Evolutionary conservation across 1,284 basidiomycete genomes (phyloP).

Genomic region (Anthracocystis panici-leucophaei): DNA sequence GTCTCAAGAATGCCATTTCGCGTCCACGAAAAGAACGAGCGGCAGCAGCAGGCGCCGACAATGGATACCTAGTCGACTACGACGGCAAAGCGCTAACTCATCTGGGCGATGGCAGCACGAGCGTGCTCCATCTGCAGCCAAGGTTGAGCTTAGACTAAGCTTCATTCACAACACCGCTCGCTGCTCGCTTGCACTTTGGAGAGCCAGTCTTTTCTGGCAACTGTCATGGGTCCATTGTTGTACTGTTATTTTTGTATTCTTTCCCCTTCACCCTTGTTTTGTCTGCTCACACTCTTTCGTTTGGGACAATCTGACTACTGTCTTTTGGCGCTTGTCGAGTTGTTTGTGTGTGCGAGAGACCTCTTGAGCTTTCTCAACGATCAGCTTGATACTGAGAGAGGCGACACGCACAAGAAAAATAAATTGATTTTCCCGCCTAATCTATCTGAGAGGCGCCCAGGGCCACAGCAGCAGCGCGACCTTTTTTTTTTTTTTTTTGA

Average conservation of each 20-base stretch:
- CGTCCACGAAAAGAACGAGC: constrained; percentile 40
- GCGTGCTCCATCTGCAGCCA: constrained; percentile 52
- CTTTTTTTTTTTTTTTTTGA: too few relatives aligned
- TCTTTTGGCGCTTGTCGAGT: neutral
- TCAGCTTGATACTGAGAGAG: too few relatives aligned
- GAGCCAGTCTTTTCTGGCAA: neutral
- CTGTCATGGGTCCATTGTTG: constrained; percentile 26
- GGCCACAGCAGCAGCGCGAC: too few relatives aligned
- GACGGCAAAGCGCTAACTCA: constrained; percentile 51
- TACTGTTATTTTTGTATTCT: constrained; percentile 24
- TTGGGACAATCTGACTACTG: constrained; percentile 4
- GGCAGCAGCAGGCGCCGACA: constrained; percentile 19
- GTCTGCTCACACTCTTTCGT: constrained; percentile 15
- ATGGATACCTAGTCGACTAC: constrained; percentile 41
- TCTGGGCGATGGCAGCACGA: constrained; percentile 48
- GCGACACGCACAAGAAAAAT: too few relatives aligned
- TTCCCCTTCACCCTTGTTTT: neutral
- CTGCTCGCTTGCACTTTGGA: neutral
- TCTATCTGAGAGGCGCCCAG: too few relatives aligned
- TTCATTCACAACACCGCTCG: neutral
- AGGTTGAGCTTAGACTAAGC: constrained; percentile 48
- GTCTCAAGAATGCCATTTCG: constrained; percentile 55
- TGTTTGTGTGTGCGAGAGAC: neutral
- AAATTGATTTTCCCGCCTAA: too few relatives aligned
- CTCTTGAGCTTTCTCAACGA: too few relatives aligned